Evolutionary conservation across 306 rosid species (phyloP).

Genomic region (Begonia peltatifolia): DNA sequence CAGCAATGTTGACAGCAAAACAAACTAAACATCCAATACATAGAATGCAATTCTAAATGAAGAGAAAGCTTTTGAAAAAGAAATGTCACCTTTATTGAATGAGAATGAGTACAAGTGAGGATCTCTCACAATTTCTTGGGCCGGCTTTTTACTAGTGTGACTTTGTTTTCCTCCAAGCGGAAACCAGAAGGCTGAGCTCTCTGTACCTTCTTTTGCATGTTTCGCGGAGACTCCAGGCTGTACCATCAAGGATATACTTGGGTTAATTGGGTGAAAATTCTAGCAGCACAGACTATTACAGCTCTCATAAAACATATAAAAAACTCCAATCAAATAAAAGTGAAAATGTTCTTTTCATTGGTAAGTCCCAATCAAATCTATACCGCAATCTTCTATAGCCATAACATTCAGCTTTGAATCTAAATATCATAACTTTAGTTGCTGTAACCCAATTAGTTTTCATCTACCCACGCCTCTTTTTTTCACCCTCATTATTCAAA

Average conservation of each 20-base stretch:
- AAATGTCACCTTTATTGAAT: constrained; percentile 50
- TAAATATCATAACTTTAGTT: too few relatives aligned
- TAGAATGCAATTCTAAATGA: constrained; percentile 1
- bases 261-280: too few relatives aligned
- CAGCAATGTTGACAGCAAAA: constrained; percentile 10
- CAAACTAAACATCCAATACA: constrained; percentile 10
- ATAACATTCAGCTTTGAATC: too few relatives aligned
- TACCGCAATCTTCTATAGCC: too few relatives aligned
- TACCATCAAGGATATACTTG: constrained; percentile 13
- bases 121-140: constrained; percentile 59
- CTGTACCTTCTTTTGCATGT: constrained; percentile 97
- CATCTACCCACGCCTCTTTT: too few relatives aligned
- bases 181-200: constrained; percentile 93
- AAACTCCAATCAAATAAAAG: background rate
- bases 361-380: too few relatives aligned
- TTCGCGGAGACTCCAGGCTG: constrained; percentile 87
- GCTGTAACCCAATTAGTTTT: too few relatives aligned
- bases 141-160: constrained; percentile 50
- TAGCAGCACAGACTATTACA: too few relatives aligned
- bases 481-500: too few relatives aligned
- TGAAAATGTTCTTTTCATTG: too few relatives aligned
- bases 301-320: background rate
- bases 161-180: constrained; percentile 91
- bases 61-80: constrained; percentile 1
- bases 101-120: constrained; percentile 83